Percentiles rank a stretch among this genome's conserved stretches.
phyloP scores from a whole-genome alignment of 1,284 basidiomycete species.

The Ganoderma lingzhi region DNA sequence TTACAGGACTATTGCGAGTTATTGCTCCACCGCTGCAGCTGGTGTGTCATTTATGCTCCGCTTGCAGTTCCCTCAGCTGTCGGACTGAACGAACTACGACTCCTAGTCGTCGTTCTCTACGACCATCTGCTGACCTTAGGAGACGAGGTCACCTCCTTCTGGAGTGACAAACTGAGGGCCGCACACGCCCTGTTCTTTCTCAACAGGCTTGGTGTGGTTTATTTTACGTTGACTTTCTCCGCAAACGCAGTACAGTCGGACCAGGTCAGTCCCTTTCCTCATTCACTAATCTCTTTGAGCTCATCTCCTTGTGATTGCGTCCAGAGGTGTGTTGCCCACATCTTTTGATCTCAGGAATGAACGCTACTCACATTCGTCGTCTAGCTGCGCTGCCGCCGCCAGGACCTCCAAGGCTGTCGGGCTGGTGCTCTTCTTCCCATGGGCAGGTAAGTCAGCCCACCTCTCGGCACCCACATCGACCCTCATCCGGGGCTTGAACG shows the following conservation, averaged over 20 bases:
- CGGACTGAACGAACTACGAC: background rate
- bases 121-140: background rate
- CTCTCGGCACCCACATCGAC: background rate
- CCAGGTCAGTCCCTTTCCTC: background rate
- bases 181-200: background rate
- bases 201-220: constrained; percentile 1
- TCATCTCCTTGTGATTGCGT: background rate
- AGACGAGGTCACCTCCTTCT: background rate
- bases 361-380: background rate
- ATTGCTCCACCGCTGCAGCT: background rate
- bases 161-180: background rate
- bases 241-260: background rate
- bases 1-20: background rate
- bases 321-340: background rate
- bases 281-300: background rate
- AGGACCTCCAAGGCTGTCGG: background rate
- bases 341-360: background rate
- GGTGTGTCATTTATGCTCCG: background rate
- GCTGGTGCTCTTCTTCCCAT: background rate
- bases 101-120: background rate
- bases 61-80: background rate
- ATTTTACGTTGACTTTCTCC: background rate
- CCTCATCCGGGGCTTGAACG: background rate
- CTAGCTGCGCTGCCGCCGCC: background rate
- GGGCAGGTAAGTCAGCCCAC: background rate